Evolutionary conservation across 331 rosid species (phyloP).

Genomic region (Quercus lobata): DNA sequence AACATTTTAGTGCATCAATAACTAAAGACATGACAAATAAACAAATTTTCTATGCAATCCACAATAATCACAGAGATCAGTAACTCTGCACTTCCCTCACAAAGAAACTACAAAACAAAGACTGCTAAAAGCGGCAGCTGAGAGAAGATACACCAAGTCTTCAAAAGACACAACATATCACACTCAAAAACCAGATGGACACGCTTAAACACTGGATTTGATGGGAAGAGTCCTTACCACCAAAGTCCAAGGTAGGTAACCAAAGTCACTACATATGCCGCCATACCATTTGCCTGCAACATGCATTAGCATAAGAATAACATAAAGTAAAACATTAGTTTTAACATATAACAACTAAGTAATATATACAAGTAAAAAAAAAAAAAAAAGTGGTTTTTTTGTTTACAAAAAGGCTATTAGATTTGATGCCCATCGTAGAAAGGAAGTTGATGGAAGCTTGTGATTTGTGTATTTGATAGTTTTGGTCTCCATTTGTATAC

Average conservation of each 20-base stretch:
- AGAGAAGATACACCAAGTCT: not conserved
- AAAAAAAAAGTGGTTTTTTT: not conserved
- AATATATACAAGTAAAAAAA: not conserved
- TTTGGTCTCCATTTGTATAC: too few species aligned
- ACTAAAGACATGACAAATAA: not conserved
- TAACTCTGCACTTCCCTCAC: not conserved
- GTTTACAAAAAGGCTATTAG: too few species aligned
- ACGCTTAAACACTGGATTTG: not conserved
- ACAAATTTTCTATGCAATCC: not conserved
- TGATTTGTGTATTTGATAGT: too few species aligned
- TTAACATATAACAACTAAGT: not conserved
- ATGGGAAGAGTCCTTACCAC: constrained; percentile 51
- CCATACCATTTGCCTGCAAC: constrained; percentile 80
- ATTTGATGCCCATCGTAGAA: too few species aligned
- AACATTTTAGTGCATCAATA: not conserved
- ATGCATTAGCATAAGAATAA: not conserved
- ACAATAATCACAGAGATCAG: not conserved
- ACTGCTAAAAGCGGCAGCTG: not conserved
- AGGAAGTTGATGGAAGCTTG: too few species aligned
- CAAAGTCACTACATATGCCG: constrained; percentile 70
- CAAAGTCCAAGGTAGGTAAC: constrained; percentile 72
- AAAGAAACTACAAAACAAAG: not conserved
- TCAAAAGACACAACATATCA: not conserved
- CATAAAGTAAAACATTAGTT: not conserved
- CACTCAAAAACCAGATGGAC: not conserved